phyloP scores from a whole-genome alignment of 768 basidiomycete species.

The Sarcodon aspratus region DNA sequence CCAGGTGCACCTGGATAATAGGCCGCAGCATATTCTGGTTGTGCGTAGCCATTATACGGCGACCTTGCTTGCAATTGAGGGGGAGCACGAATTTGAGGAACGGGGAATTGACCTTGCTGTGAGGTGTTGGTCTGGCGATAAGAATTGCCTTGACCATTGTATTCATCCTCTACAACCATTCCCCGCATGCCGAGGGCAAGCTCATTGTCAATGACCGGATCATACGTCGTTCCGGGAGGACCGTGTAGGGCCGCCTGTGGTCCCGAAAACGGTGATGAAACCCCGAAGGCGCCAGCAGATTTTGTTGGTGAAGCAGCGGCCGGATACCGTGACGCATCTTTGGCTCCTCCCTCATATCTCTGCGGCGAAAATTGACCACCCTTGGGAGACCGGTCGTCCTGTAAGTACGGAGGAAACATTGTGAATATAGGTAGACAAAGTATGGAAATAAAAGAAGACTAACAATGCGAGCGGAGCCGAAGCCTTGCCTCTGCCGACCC shows the following conservation, averaged over 20 bases:
- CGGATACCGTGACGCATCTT: constrained; percentile 24
- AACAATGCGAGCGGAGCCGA: not conserved
- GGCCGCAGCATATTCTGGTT: constrained; percentile 39
- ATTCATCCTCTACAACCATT: constrained; percentile 49
- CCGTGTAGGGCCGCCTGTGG: constrained; percentile 13
- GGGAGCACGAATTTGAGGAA: constrained; percentile 29
- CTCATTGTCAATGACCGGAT: constrained; percentile 37
- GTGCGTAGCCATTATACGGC: constrained; percentile 39
- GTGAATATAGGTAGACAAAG: not conserved
- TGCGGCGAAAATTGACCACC: constrained; percentile 42
- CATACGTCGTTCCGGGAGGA: constrained; percentile 16
- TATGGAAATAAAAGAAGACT: not conserved
- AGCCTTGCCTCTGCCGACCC: constrained; percentile 32
- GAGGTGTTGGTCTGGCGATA: constrained; percentile 1
- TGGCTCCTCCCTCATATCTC: constrained; percentile 35
- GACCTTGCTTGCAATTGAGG: constrained; percentile 30
- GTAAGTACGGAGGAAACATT: not conserved
- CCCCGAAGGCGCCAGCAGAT: constrained; percentile 18
- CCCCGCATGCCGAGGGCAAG: constrained; percentile 48
- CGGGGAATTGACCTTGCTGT: constrained; percentile 14
- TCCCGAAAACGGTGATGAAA: constrained; percentile 19
- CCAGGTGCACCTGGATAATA: constrained; percentile 44
- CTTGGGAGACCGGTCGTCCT: constrained; percentile 16
- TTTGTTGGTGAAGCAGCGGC: constrained; percentile 37
- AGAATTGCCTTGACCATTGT: constrained; percentile 10